phyloP scores from a whole-genome alignment of 2,329 filamentous ascomycete genomes.

The Pseudophaeomoniella oleicola region DNA sequence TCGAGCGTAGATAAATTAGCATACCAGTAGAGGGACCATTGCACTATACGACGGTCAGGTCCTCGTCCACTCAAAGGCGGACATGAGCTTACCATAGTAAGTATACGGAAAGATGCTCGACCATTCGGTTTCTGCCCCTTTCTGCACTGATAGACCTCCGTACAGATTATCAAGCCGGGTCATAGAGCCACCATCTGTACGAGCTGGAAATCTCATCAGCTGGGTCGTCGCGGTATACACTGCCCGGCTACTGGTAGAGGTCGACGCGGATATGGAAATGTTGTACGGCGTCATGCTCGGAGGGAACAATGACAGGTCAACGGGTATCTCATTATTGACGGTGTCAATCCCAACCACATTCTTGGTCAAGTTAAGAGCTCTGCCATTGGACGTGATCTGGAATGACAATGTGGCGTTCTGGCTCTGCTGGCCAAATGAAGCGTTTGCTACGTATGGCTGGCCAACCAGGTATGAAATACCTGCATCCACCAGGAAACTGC shows the following conservation, averaged over 20 bases:
- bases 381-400: background rate
- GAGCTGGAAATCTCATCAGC: slow-evolving; percentile 26
- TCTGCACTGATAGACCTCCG: slow-evolving; percentile 29
- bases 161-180: slow-evolving; percentile 33
- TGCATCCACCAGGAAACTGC: slow-evolving; percentile 28
- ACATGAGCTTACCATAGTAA: background rate
- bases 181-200: slow-evolving; percentile 27
- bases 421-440: slow-evolving; percentile 2
- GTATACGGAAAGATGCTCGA: background rate
- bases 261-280: slow-evolving; percentile 19
- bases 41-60: background rate
- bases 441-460: slow-evolving; percentile 15
- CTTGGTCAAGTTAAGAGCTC: background rate
- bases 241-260: slow-evolving; percentile 14
- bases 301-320: slow-evolving; percentile 18
- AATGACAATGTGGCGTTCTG: background rate
- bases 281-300: slow-evolving; percentile 20
- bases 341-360: background rate
- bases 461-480: slow-evolving; percentile 24
- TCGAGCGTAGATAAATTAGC: slow-evolving; percentile 5
- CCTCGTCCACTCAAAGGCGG: background rate
- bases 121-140: slow-evolving; percentile 5
- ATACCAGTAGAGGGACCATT: background rate
- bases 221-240: slow-evolving; percentile 21
- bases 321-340: slow-evolving; percentile 17